Percentiles rank a stretch among this genome's conserved stretches.
phyloP scores from a whole-genome alignment of 306 rosid species.

The Rosa chinensis region DNA sequence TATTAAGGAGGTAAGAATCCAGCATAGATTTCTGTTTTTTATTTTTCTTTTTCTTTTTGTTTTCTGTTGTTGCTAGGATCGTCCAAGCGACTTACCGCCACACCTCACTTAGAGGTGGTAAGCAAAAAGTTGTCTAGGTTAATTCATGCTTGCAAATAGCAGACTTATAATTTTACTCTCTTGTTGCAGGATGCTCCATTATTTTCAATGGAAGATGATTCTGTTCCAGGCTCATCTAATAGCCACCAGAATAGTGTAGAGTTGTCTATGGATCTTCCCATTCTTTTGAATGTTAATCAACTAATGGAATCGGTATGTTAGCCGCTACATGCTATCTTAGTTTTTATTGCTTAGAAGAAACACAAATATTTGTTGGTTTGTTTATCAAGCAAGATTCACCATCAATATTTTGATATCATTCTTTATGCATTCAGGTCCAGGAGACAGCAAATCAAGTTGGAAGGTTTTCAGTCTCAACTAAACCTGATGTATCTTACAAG shows the following conservation, averaged over 20 bases:
- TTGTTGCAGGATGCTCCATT: constrained; percentile 48
- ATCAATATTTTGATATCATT: constrained; percentile 13
- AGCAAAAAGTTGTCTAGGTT: background rate
- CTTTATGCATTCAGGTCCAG: constrained; percentile 50
- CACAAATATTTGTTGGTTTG: background rate
- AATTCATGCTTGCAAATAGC: constrained; percentile 22
- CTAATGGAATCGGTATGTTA: constrained; percentile 84
- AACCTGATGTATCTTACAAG: constrained; percentile 60
- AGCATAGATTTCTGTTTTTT: background rate
- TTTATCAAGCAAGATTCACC: background rate
- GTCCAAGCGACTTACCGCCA: background rate
- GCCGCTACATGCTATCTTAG: constrained; percentile 24
- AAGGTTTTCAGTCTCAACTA: constrained; percentile 51
- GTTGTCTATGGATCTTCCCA: constrained; percentile 41
- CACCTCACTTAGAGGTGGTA: background rate
- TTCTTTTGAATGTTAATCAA: constrained; percentile 71
- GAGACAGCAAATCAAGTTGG: constrained; percentile 69
- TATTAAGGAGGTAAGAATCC: constrained; percentile 29
- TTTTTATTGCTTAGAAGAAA: constrained; percentile 7
- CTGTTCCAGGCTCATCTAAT: constrained; percentile 50
- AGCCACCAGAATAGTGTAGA: constrained; percentile 44
- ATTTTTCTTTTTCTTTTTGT: background rate
- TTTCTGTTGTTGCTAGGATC: background rate
- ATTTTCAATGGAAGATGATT: constrained; percentile 58
- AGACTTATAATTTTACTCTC: constrained; percentile 23